phyloP scores from a whole-genome alignment of 305 asterid genomes.

The Fraxinus floribunda region DNA sequence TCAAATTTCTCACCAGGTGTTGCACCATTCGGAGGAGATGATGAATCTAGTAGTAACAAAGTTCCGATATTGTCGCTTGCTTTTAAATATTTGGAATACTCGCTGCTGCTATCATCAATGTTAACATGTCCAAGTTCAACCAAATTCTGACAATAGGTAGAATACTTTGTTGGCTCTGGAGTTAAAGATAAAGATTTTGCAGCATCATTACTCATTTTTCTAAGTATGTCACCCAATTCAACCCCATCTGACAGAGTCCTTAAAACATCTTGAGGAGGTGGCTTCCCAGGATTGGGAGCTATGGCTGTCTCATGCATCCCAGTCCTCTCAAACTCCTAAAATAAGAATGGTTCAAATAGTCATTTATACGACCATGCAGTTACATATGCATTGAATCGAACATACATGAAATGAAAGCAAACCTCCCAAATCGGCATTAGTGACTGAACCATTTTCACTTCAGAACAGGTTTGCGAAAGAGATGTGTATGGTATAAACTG shows the following conservation, averaged over 20 bases:
- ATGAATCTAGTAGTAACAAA: slow-evolving; percentile 34
- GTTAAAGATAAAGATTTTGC: slow-evolving; percentile 39
- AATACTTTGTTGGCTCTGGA: slow-evolving; percentile 41
- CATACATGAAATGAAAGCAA: slow-evolving; percentile 32
- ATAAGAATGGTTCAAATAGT: slow-evolving; percentile 28
- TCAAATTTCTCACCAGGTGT: slow-evolving; percentile 35
- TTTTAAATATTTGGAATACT: slow-evolving; percentile 36
- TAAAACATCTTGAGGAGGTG: slow-evolving; percentile 66
- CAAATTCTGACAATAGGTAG: slow-evolving; percentile 35
- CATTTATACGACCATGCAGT: slow-evolving; percentile 24
- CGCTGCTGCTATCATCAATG: slow-evolving; percentile 35
- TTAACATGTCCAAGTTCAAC: slow-evolving; percentile 36
- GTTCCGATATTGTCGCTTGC: slow-evolving; percentile 37
- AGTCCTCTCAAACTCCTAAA: slow-evolving; percentile 71
- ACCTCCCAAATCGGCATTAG: slow-evolving; percentile 98
- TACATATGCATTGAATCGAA: slow-evolving; percentile 7
- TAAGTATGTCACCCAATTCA: slow-evolving; percentile 48
- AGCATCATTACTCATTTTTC: slow-evolving; percentile 39
- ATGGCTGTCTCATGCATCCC: slow-evolving; percentile 52
- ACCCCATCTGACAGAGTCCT: slow-evolving; percentile 61
- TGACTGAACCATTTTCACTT: slow-evolving; percentile 88
- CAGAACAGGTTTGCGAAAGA: slow-evolving; percentile 72
- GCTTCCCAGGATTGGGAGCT: slow-evolving; percentile 62
- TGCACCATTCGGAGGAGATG: slow-evolving; percentile 41
- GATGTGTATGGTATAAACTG: slow-evolving; percentile 53